Evolutionary conservation across 2,329 filamentous ascomycete species (phyloP).

Genomic region (Xylariaceae sp.): DNA sequence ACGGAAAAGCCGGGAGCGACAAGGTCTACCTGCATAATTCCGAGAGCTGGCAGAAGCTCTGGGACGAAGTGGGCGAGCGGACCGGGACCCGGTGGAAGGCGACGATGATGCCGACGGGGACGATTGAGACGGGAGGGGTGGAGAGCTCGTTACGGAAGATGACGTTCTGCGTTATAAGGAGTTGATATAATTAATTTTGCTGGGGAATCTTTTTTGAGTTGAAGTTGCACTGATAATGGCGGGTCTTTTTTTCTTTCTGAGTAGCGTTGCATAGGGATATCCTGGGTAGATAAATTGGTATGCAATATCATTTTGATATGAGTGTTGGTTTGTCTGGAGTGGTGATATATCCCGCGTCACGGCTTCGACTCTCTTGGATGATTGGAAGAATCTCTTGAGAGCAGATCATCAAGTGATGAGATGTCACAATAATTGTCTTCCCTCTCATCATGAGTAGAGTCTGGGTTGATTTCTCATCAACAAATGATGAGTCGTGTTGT

Average conservation of each 20-base stretch:
- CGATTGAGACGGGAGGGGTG: slow-evolving; percentile 10
- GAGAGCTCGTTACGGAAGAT: slow-evolving; percentile 25
- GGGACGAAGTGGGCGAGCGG: slow-evolving; percentile 47
- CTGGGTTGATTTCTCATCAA: too few species aligned
- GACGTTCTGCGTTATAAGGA: slow-evolving; percentile 26
- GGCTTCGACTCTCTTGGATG: too few species aligned
- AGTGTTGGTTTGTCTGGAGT: too few species aligned
- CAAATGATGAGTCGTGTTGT: too few species aligned
- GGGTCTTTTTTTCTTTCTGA: neutral
- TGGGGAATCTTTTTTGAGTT: neutral
- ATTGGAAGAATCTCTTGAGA: too few species aligned
- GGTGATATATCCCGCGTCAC: too few species aligned
- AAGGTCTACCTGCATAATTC: slow-evolving; percentile 45
- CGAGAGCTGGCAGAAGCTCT: slow-evolving; percentile 47
- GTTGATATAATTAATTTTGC: slow-evolving; percentile 7
- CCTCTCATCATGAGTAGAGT: too few species aligned
- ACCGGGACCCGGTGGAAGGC: slow-evolving; percentile 48
- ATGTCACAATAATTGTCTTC: too few species aligned
- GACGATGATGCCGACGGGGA: slow-evolving; percentile 35
- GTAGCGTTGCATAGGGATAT: slow-evolving; percentile 9
- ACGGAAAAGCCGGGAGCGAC: slow-evolving; percentile 20
- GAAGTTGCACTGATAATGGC: neutral
- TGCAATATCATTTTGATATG: neutral
- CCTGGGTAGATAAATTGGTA: neutral
- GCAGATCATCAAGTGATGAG: too few species aligned